These are phyloP conservation scores for Rhododendron simsii DNA, from an alignment of 148 eudicot species.

Conservation along the genomic window DNA sequence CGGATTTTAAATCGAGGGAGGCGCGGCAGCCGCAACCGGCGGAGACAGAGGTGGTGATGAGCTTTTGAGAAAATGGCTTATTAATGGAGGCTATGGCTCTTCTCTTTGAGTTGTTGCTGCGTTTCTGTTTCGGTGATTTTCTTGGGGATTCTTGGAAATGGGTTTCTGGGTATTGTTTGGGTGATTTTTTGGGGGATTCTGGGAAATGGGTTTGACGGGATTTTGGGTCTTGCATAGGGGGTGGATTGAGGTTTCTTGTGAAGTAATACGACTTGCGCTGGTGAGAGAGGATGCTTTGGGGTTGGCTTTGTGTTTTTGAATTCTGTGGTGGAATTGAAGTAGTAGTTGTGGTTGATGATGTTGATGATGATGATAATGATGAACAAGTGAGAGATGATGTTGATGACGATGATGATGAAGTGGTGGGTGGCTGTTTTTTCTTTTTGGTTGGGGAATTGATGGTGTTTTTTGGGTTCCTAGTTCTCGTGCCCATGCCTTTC, in stretches of 20 bases:
- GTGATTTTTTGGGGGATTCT: neutral
- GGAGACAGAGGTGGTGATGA: constrained; percentile 18
- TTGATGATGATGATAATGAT: neutral
- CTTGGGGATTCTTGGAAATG: constrained; percentile 23
- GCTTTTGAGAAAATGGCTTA: neutral
- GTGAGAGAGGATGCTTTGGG: constrained; percentile 3
- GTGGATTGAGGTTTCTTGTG: constrained; percentile 39
- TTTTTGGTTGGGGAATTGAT: constrained; percentile 14
- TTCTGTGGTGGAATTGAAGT: neutral
- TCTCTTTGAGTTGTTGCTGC: constrained; percentile 11
- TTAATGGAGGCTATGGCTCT: constrained; percentile 11
- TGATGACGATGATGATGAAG: constrained; percentile 14
- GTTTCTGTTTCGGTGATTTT: constrained; percentile 37
- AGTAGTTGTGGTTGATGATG: neutral
- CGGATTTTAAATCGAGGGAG: constrained; percentile 14
- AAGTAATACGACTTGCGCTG: constrained; percentile 63
- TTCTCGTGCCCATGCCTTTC: constrained; percentile 27
- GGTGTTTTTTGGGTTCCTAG: constrained; percentile 6
- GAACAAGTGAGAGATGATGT: neutral
- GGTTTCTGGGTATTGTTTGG: neutral
- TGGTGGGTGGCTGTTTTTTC: constrained; percentile 13
- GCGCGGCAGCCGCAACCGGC: constrained; percentile 26
- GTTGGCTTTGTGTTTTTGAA: constrained; percentile 5
- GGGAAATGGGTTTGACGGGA: neutral
- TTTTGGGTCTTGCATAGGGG: neutral